These are phyloP conservation scores for Neodidymelliopsis sp. DNA, from an alignment of 2,329 filamentous ascomycete genomes.

Conservation along the genomic window DNA sequence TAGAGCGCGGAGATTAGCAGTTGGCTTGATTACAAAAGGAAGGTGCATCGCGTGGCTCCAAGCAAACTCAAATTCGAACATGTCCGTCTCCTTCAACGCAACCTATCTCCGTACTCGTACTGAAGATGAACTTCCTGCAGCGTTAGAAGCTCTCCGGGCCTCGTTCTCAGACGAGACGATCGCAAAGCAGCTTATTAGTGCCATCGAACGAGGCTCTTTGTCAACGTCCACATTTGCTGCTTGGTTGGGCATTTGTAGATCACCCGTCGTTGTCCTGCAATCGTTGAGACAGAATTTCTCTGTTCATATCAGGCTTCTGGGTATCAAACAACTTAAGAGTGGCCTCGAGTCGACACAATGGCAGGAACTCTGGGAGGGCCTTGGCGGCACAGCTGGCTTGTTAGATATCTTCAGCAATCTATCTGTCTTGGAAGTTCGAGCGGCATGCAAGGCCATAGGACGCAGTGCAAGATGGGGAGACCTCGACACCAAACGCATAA, in stretches of 20 bases:
- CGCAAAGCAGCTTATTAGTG: slow-evolving; percentile 16
- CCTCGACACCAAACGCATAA: slow-evolving; percentile 23
- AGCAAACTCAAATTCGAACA: not conserved
- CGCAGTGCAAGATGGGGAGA: slow-evolving; percentile 22
- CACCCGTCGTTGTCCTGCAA: slow-evolving; percentile 21
- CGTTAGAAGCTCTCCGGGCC: not conserved
- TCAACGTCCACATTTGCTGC: slow-evolving; percentile 25
- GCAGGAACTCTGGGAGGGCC: slow-evolving; percentile 34
- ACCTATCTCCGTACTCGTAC: slow-evolving; percentile 15
- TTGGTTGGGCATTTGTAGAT: slow-evolving; percentile 37
- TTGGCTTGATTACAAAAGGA: not conserved
- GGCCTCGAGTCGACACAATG: slow-evolving; percentile 27
- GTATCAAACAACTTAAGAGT: slow-evolving; percentile 31
- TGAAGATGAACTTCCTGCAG: not conserved
- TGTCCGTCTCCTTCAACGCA: not conserved
- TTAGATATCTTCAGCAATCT: slow-evolving; percentile 31
- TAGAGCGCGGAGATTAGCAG: not conserved
- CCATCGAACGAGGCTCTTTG: slow-evolving; percentile 28
- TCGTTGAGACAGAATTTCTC: slow-evolving; percentile 37
- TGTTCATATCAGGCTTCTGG: slow-evolving; percentile 25
- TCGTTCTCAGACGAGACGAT: slow-evolving; percentile 2
- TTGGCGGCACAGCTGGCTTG: slow-evolving; percentile 39
- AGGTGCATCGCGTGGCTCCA: not conserved
- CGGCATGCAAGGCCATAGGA: slow-evolving; percentile 28
- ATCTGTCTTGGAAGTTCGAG: slow-evolving; percentile 34